phyloP scores from a whole-genome alignment of 305 asterid genomes.

The Striga hermonthica region DNA sequence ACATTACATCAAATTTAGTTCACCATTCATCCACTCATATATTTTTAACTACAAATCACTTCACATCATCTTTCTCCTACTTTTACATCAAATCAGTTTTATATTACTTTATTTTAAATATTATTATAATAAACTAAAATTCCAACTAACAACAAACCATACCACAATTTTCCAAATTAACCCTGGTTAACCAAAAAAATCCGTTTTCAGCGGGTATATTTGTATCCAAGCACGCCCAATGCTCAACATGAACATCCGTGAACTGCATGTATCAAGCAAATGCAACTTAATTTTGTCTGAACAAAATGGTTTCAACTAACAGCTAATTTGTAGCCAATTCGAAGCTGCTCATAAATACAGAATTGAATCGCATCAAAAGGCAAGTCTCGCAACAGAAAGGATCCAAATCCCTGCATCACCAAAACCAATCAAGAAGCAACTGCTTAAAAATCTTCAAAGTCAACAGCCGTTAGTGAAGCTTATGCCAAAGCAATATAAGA shows the following conservation, averaged over 20 bases:
- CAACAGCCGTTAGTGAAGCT: not conserved
- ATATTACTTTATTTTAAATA: too few relatives aligned
- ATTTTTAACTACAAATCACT: too few relatives aligned
- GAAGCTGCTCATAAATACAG: constrained; percentile 70
- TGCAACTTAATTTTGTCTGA: not conserved
- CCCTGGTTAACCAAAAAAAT: not conserved
- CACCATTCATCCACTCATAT: too few relatives aligned
- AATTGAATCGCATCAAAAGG: constrained; percentile 77
- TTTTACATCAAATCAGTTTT: too few relatives aligned
- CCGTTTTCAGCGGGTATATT: too few relatives aligned
- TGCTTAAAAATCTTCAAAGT: not conserved
- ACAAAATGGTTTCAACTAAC: constrained; percentile 38
- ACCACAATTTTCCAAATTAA: too few relatives aligned
- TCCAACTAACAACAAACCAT: too few relatives aligned
- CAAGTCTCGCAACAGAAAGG: constrained; percentile 65
- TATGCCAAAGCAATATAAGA: not conserved
- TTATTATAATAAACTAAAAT: too few relatives aligned
- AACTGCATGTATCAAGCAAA: not conserved
- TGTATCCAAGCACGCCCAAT: too few relatives aligned
- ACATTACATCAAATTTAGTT: too few relatives aligned
- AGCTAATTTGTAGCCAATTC: constrained; percentile 63
- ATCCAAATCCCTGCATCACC: constrained; percentile 54
- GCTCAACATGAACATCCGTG: not conserved
- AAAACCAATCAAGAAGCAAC: constrained; percentile 4
- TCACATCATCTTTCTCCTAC: too few relatives aligned